These are phyloP conservation scores for Phytopythium delawarense DNA, from an alignment of 352 stramenopile species.

Conservation along the genomic window DNA sequence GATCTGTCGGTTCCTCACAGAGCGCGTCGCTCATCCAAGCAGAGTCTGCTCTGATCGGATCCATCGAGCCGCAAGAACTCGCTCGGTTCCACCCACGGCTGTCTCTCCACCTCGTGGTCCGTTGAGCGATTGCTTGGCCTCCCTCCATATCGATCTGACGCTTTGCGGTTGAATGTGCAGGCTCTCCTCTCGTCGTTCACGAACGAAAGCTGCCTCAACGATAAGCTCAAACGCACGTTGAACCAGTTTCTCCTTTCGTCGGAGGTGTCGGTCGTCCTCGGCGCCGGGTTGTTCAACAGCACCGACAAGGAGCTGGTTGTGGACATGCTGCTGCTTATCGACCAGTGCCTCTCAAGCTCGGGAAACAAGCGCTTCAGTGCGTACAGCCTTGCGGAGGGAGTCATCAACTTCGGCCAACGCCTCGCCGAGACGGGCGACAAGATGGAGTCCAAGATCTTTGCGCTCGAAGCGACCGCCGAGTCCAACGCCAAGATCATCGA, in stretches of 20 bases:
- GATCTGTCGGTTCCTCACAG: conserved; percentile 15
- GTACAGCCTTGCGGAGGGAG: conserved; percentile 54
- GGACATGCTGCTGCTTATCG: conserved; percentile 55
- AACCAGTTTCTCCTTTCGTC: conserved; percentile 70
- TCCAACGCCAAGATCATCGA: conserved; percentile 43
- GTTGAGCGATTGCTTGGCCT: background rate
- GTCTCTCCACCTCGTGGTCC: conserved; percentile 68
- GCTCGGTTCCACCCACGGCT: conserved; percentile 59
- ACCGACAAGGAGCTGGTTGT: conserved; percentile 65
- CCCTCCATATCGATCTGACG: too few relatives aligned
- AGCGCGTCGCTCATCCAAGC: conserved; percentile 65
- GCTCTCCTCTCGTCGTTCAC: conserved; percentile 55
- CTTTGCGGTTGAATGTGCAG: conserved; percentile 15
- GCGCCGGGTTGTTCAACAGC: conserved; percentile 54
- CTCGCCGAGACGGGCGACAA: conserved; percentile 47
- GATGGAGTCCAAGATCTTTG: conserved; percentile 47
- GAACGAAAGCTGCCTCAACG: conserved; percentile 39
- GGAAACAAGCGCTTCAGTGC: conserved; percentile 63
- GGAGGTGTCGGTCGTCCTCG: conserved; percentile 59
- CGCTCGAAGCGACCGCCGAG: conserved; percentile 43
- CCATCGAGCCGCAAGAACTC: conserved; percentile 43
- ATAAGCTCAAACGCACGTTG: conserved; percentile 65
- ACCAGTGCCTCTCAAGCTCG: conserved; percentile 38
- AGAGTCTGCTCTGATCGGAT: conserved; percentile 50
- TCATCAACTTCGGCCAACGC: conserved; percentile 51